Evolutionary conservation across 306 rosid genomes (phyloP), one percentile per base, ranked within the genome.

Genomic region (Neltuma alba): DNA sequence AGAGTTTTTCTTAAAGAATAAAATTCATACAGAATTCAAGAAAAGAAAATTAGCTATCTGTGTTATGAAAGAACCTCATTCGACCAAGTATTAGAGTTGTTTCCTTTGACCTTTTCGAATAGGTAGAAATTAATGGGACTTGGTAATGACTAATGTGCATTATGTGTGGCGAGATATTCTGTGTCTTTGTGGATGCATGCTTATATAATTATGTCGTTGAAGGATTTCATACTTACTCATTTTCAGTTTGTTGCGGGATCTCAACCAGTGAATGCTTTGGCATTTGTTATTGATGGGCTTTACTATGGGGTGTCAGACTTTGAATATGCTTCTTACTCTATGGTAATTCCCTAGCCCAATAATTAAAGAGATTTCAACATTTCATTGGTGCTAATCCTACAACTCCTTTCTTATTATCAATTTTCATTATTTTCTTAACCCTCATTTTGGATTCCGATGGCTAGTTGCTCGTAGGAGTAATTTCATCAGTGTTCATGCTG

Each of bases 281-380:
- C 98, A 58, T 96, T 96, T 83, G 98, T 96, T 83, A 80, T 93
- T 45, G 99, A 96, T 57, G 98, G 99, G 57, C 91, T 95, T 72
- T 95, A 93, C 80, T 93, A 93, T 60, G 98, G 99, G 77, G 97
- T 91, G 61, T 93, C 99, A 52, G 99, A 95, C 92, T 95, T 86
- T 44, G 93, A 79, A 84, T 95, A 84, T 47, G 97, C 99, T 70
- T 94, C 96, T 36, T 96, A 96, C 91, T 93, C 99, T 6, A 93
- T 86, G 98, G 99, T 96, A 86, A 44, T 60, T 72, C 52, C 77
- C 69, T 25, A 9, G 38, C 78, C 71, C 76, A 81, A 9, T 63
- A 25, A 67, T 70, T 50, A 58, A 58, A 44, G 38, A 55, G 76
- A 48, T 71, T 67, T 20, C 61, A 25, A 60, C 52, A 44, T 75